Conservation (phyloP, 129 eudicot species). For the Deinandra increscens region DNA sequence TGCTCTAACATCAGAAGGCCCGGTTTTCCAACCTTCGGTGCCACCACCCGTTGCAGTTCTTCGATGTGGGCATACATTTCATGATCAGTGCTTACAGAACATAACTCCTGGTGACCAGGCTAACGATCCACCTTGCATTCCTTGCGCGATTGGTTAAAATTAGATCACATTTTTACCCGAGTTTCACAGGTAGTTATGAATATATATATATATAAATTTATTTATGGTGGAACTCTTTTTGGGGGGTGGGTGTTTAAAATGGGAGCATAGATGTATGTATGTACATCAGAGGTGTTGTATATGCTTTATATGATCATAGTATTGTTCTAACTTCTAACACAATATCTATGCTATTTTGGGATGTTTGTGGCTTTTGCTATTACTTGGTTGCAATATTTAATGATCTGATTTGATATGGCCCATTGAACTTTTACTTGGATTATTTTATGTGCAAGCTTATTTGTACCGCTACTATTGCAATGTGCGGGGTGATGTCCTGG, state of each 20-base stretch:
- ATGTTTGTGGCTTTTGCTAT: constrained; percentile 7
- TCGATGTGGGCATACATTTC: constrained; percentile 81
- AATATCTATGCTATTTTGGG: constrained; percentile 7
- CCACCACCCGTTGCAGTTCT: constrained; percentile 71
- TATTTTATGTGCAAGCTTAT: too few relatives aligned
- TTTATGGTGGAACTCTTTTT: not conserved
- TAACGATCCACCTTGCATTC: constrained; percentile 80
- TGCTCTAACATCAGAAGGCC: constrained; percentile 60
- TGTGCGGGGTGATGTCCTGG: too few relatives aligned
- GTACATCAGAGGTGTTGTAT: not conserved
- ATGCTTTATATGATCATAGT: constrained; percentile 24
- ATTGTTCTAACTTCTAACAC: constrained; percentile 1
- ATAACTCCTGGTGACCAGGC: constrained; percentile 66
- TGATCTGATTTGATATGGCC: not conserved
- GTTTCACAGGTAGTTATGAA: constrained; percentile 2
- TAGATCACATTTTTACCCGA: constrained; percentile 22
- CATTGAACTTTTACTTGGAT: not conserved
- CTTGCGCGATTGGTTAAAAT: constrained; percentile 65
- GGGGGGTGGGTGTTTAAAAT: not conserved
- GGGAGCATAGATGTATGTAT: not conserved
- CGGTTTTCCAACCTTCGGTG: constrained; percentile 39
- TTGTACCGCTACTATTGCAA: too few relatives aligned
- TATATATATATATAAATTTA: not conserved
- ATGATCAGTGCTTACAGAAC: constrained; percentile 58
- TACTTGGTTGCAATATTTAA: not conserved